phyloP scores from a whole-genome alignment of 2,329 filamentous ascomycete genomes.

The Claviceps monticola region DNA sequence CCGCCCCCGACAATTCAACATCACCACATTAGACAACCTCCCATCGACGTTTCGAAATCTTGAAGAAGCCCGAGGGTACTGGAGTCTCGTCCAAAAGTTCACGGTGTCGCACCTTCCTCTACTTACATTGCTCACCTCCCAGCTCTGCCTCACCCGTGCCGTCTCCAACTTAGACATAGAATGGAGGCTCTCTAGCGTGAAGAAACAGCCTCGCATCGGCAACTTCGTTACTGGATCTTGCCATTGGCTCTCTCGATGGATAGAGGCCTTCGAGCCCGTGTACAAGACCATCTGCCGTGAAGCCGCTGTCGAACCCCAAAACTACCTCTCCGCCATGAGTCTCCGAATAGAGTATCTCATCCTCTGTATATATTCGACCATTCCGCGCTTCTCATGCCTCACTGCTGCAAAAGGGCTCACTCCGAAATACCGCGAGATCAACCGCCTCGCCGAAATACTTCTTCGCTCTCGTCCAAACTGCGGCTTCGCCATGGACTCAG shows the following conservation, averaged over 20 bases:
- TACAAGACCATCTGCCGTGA: slow-evolving; percentile 15
- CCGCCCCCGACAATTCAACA: slow-evolving; percentile 16
- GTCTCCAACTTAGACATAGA: slow-evolving; percentile 15
- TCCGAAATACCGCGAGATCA: slow-evolving; percentile 28
- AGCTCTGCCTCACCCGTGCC: slow-evolving; percentile 17
- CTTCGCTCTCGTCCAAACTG: slow-evolving; percentile 21
- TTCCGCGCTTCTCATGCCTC: slow-evolving; percentile 24
- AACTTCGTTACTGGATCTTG: slow-evolving; percentile 23
- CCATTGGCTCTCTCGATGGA: slow-evolving; percentile 27
- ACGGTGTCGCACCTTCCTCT: slow-evolving; percentile 24
- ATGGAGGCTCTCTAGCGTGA: slow-evolving; percentile 17
- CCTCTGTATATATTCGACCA: slow-evolving; percentile 23
- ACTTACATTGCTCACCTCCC: slow-evolving; percentile 17
- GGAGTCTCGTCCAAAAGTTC: slow-evolving; percentile 22
- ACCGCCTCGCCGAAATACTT: slow-evolving; percentile 22
- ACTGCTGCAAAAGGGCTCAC: slow-evolving; percentile 24
- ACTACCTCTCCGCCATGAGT: slow-evolving; percentile 24
- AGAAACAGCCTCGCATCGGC: slow-evolving; percentile 15
- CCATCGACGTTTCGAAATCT: slow-evolving; percentile 18
- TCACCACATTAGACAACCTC: slow-evolving; percentile 19
- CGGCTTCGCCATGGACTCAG: slow-evolving; percentile 32
- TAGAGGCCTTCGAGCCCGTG: slow-evolving; percentile 22
- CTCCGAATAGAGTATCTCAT: slow-evolving; percentile 30
- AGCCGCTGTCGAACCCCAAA: slow-evolving; percentile 9
- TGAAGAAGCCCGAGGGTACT: slow-evolving; percentile 24